phyloP scores from a whole-genome alignment of 108 stramenopile genomes.

The Conticribra guillardii region DNA sequence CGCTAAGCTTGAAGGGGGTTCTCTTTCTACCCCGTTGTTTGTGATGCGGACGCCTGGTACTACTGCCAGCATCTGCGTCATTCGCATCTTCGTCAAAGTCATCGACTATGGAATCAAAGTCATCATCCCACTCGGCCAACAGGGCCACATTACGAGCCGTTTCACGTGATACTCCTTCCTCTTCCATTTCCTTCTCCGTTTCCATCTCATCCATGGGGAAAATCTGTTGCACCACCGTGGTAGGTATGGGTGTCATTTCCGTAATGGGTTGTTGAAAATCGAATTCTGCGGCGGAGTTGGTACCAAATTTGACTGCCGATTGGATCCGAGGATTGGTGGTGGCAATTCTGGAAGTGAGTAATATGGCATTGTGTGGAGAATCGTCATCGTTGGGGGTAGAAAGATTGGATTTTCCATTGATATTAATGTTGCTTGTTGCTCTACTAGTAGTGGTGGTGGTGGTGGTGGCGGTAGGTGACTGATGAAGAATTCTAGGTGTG shows the following conservation, averaged over 20 bases:
- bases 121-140: constrained; percentile 51
- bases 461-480: constrained; percentile 12
- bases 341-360: not conserved
- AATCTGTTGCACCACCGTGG: constrained; percentile 21
- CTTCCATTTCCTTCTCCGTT: constrained; percentile 14
- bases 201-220: constrained; percentile 33
- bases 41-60: not conserved
- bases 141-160: constrained; percentile 41
- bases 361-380: not conserved
- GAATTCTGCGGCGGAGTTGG: constrained; percentile 47
- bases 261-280: constrained; percentile 39
- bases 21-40: constrained; percentile 36
- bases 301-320: constrained; percentile 50
- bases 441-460: no score
- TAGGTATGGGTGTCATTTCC: constrained; percentile 45
- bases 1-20: constrained; percentile 31
- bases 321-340: constrained; percentile 6
- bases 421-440: constrained; percentile 3
- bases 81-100: constrained; percentile 17
- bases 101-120: constrained; percentile 23
- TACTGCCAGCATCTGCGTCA: constrained; percentile 4
- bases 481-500: constrained; percentile 15
- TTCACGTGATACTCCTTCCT: constrained; percentile 20
- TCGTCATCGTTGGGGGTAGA: constrained; percentile 26
- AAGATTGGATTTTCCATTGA: constrained; percentile 11